These are phyloP conservation scores for Plasmodium sp. DNA, from an alignment of 169 alveolate species.

Conservation along the genomic window DNA sequence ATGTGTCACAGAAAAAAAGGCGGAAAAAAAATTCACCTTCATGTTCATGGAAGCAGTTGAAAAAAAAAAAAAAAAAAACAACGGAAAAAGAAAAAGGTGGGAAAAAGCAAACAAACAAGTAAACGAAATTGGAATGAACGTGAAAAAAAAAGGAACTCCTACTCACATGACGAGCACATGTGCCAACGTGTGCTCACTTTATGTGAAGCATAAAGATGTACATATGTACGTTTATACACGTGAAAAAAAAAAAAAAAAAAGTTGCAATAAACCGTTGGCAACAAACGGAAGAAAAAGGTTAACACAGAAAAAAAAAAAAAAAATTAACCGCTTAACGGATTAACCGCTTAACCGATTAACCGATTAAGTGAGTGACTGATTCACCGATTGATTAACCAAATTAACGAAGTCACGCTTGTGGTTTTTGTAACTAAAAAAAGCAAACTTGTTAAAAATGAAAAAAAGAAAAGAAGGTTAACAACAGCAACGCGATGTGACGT, in stretches of 20 bases:
- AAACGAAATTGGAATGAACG: too few relatives aligned
- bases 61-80: background rate
- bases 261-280: background rate
- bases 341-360: background rate
- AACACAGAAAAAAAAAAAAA: constrained; percentile 7
- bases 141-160: too few relatives aligned
- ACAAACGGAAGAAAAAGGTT: background rate
- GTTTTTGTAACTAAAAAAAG: background rate
- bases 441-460: background rate
- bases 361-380: background rate
- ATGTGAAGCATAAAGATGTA: too few relatives aligned
- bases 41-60: background rate
- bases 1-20: background rate
- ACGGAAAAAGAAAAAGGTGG: too few relatives aligned
- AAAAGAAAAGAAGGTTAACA: background rate
- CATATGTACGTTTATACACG: too few relatives aligned
- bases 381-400: background rate
- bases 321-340: background rate
- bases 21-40: background rate
- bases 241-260: background rate
- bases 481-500: background rate
- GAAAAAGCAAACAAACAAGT: too few relatives aligned
- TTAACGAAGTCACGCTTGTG: background rate
- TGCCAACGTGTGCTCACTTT: too few relatives aligned
- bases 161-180: too few relatives aligned